Percentiles rank a stretch among this genome's conserved stretches.
Evolutionary conservation across 768 basidiomycete genomes (phyloP).

Genomic region (Boletales sp.): DNA sequence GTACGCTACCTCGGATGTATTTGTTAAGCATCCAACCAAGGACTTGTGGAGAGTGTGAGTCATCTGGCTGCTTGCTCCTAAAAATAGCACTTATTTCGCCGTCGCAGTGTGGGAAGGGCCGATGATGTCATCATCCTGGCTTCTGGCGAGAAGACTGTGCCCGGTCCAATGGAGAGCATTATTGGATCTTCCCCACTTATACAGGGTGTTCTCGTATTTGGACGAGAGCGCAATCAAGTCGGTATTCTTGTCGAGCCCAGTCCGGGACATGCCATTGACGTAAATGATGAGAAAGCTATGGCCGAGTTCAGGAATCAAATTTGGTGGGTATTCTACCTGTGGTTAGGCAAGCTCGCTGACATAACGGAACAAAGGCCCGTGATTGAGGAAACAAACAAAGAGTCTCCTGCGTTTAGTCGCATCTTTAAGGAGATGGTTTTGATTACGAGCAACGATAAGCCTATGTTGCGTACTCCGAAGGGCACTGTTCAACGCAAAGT

Average conservation of each 20-base stretch:
- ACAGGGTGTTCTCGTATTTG: conserved; percentile 32
- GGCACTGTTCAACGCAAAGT: conserved; percentile 21
- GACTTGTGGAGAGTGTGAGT: conserved; percentile 36
- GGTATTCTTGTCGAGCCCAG: conserved; percentile 33
- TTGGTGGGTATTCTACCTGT: conserved; percentile 18
- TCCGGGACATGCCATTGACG: conserved; percentile 15
- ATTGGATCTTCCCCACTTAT: conserved; percentile 22
- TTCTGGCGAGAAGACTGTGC: conserved; percentile 22
- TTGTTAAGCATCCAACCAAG: conserved; percentile 42
- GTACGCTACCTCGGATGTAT: conserved; percentile 42
- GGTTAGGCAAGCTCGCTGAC: background rate
- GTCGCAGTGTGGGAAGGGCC: conserved; percentile 30
- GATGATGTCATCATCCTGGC: conserved; percentile 33
- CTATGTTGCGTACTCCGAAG: conserved; percentile 37
- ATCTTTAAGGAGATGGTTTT: conserved; percentile 53
- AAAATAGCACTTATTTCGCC: background rate
- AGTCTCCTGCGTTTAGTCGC: conserved; percentile 37
- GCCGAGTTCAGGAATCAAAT: conserved; percentile 28
- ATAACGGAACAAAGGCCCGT: conserved; percentile 23
- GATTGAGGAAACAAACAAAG: conserved; percentile 40
- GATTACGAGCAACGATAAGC: conserved; percentile 35
- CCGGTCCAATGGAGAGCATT: conserved; percentile 24
- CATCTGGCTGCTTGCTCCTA: rapidly evolving
- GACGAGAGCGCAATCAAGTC: conserved; percentile 28
- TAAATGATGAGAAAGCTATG: conserved; percentile 19